Evolutionary conservation across 2,329 filamentous ascomycete species (phyloP), one percentile per base, ranked within the genome.

Genomic region (Colletotrichum spaethianum): DNA sequence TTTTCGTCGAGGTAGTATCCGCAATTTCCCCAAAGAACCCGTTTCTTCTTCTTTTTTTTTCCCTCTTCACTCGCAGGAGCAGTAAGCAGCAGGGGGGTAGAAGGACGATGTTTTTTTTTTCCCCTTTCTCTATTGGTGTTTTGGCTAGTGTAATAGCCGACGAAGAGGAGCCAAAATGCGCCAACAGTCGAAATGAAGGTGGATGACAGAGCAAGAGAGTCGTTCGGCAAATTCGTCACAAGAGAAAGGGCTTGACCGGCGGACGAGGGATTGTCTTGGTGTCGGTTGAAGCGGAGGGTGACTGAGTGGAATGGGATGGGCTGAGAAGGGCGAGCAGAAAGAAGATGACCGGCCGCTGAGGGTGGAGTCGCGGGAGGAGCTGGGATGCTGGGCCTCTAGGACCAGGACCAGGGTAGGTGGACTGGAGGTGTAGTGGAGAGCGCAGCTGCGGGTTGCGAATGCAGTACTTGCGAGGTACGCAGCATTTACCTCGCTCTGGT

Each of bases 271-370:
- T 40, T 53, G 69, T 64, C 60, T 64, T 42, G 38, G 44, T 53
- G 38, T 61, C 46, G 70, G 65, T 72, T 48, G 70, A 63, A 48
- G 56, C 48, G 67, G 59, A 72, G 69, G 59, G 65, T 64, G 53
- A 63, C 33, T 53, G 59, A 42, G 38, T 61, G 46, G 46, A 64
- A 64, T 59, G 68, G 56, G 56, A 61, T 56, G 70, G 66, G 66
- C 70, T 70, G 70, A 72, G 63, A 52, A 71, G 70, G 55, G 70
- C 66, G 69, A 70, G 70, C 52, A 72, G 60, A 72, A 69, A 48
- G 65, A 70, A 72, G 70, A 70, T 70, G 68, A 61, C 53, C 53
- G 53, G 62, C 53, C 38, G 52, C 65, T 59, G 69, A 40, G 28
- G 53, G 69, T 72, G 69, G 65, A 72, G 52, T 50, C 65, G 65